Base-by-base conservation (phyloP, 495 filamentous ascomycete species). In the Xylaria acuta region DNA sequence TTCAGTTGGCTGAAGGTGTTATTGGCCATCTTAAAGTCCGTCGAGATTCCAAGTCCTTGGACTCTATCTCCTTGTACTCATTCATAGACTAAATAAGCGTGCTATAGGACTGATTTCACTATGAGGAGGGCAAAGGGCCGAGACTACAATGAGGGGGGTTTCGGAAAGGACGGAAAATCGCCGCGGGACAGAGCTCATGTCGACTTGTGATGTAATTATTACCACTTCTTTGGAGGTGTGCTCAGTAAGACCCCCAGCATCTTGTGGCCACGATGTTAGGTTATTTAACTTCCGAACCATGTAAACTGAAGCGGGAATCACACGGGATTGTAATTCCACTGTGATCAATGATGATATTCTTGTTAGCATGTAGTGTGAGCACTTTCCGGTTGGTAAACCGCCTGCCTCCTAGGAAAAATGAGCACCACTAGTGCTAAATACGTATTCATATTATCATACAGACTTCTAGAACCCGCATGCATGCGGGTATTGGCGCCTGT, bases 121-220 rank as follows among this genome's bases (percentile, higher is more conserved):
- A n/a, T 11, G 27, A 56, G 12, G 27, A 32, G 27, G 1, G 27
- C 9, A n/a, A 32, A 6, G 14, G 12, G 6, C 22, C 14, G 51
- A 56, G 53, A 56, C 53, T 2, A 32, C 6, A 12, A 22, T 16
- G 66, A 67, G 64, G 66, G 56, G 67, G 75, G 73, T 58, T 66
- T 66, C 40, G 34, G 14, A 22, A 66, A 43, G 9, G 30, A 72
- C 30, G 56, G 64, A 38, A 36, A n/a, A 30, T n/a, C 38, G 64
- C 2, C 47, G 22, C 27, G 45, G 43, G 38, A 49, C 56, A 73
- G 65, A 70, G 68, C 68, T 72, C 47, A 63, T 63, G 12, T 54
- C 45, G 53, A 68, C 30, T 72, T 47, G 74, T 77, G 74, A 79
- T 77, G 77, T 74, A 73, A 77, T 78, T 47, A 32, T 74, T 54